Evolutionary conservation across 2,329 filamentous ascomycete species (phyloP).

Genomic region (Beauveria scarabaeidicola): DNA sequence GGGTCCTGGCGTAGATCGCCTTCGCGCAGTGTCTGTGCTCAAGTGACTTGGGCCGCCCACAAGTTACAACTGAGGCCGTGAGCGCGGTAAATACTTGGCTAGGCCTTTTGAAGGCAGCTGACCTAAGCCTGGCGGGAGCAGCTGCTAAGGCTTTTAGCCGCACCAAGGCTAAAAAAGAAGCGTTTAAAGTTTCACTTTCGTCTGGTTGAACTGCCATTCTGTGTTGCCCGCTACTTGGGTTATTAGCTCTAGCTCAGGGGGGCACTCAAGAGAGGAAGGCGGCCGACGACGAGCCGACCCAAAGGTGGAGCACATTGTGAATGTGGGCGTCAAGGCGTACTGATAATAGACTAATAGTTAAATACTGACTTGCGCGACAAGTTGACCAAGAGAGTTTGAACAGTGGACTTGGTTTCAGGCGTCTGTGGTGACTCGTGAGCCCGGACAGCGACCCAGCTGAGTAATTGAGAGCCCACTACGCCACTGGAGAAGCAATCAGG

Average conservation of each 20-base stretch:
- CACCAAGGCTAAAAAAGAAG: background rate
- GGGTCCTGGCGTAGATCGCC: conserved; percentile 4
- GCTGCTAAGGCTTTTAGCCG: no score
- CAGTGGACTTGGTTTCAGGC: conserved; percentile 5
- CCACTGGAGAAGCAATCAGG: background rate
- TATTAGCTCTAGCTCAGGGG: background rate
- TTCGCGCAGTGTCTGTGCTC: conserved; percentile 1
- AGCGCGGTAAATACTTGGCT: background rate
- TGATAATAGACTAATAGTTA: no score
- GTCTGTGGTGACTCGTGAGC: background rate
- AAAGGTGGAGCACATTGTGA: background rate
- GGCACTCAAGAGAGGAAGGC: background rate
- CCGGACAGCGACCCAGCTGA: background rate
- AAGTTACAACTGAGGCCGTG: background rate
- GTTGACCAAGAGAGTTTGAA: background rate
- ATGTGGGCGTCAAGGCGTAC: background rate
- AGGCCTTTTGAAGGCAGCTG: background rate
- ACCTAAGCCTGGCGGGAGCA: background rate
- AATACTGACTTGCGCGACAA: background rate
- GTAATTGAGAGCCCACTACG: background rate
- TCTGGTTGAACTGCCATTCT: background rate
- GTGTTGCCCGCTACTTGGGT: background rate
- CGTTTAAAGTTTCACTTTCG: background rate
- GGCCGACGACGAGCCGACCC: background rate
- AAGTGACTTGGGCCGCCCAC: background rate